Percentiles rank a stretch among this genome's conserved stretches.
Evolutionary conservation across 73 alveolate species (phyloP).

Genomic region (Paramecium octaurelia): DNA sequence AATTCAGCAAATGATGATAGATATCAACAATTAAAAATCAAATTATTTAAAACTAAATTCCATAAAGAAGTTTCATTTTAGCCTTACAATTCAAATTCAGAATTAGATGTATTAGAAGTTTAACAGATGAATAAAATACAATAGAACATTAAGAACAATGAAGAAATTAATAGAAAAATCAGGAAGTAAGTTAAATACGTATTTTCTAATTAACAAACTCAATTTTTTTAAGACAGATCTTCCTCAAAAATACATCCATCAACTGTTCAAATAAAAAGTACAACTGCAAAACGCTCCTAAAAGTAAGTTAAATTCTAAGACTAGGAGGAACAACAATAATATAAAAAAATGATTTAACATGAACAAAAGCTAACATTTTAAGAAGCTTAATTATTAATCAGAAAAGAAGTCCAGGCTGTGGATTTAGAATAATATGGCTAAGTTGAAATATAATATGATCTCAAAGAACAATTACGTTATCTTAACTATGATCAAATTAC

Average conservation of each 20-base stretch:
- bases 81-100: not conserved
- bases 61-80: not conserved
- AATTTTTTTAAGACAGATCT: not conserved
- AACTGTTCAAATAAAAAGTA: not conserved
- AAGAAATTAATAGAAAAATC: not conserved
- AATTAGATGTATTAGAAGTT: conserved; percentile 14
- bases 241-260: not conserved
- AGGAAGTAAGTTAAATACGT: not conserved
- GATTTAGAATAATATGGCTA: not conserved
- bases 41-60: conserved; percentile 3
- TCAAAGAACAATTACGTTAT: not conserved
- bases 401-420: not conserved
- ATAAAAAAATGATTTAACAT: not conserved
- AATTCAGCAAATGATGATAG: not conserved
- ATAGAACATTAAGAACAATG: not conserved
- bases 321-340: not conserved
- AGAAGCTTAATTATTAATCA: not conserved
- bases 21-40: not conserved
- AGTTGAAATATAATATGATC: not conserved
- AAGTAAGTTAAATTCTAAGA: not conserved
- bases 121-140: not conserved
- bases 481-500: not conserved
- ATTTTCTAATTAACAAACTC: not conserved
- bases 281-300: not conserved
- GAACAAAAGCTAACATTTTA: not conserved